Evolutionary conservation across 345 rosid species (phyloP), one percentile per base, ranked within the genome.

Genomic region (Garcia nutans): DNA sequence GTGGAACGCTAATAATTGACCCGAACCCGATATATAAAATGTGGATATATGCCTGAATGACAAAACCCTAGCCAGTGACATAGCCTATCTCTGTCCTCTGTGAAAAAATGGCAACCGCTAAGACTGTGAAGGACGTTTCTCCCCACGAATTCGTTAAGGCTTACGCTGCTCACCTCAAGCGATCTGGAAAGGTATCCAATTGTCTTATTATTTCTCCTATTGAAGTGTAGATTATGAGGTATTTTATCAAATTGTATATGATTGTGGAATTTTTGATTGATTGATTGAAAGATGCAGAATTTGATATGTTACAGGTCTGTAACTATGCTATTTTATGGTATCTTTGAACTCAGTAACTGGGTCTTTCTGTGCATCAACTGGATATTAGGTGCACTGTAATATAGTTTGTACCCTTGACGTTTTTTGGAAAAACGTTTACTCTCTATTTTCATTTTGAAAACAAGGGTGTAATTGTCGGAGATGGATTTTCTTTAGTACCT

Each of bases 81-180:
- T 2, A 60, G 50, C 50, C 6, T 8, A 19, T 60, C 37, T 26
- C 11, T 24, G 50, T 9, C 50, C 50, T 47, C 50, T 47, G 13
- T 5, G 33, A 45, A 47, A 72, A 54, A 10, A 86, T 82, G 87
- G 86, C 84, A 41, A 72, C 85, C 6, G 82, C 87, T 19, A 85
- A 62, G 77, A 87, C 92, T 16, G 98, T 93, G 37, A 93, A 93
- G 81, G 98, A 93, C 64, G 98, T 93, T 45, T 90, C 97, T 3
- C 92, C 98, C 68, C 97, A 90, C 79, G 98, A 91, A 76, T 93
- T 93, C 77, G 95, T 91, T 5, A 93, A 86, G 83, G 98, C 97
- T 56, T 93, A 93, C 41, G 85, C 98, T 45, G 87, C 93, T 41
- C 95, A 93, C 72, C 97, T 93, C 83, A 93, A 93, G 87, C 88